Base-by-base conservation (phyloP, 192 early-diverging fungal genomes). In the Diversispora eburnea region DNA sequence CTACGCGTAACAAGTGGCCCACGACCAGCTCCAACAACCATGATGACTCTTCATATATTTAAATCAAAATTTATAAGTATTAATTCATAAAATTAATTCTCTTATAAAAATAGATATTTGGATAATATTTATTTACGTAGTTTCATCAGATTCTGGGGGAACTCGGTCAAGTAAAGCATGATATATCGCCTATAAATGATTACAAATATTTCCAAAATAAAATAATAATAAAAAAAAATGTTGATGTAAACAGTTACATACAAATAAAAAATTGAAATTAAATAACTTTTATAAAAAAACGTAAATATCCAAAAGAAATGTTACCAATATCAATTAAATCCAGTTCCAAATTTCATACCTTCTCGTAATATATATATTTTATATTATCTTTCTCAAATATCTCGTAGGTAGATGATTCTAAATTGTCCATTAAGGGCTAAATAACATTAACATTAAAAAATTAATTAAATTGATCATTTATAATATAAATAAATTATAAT, bases 11-110 rank as follows among this genome's bases (percentile, higher is more conserved):
- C 98, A 22, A 99, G 80, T 5, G 98, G 96, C 9, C 98, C 96
- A 67, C 96, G 90, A 0, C 96, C 98, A 15, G 96, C 98, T 4
- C 96, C 98, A 7, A 94, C 94, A 0, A 98, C 95, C 86, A 93
- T 91, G 49, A 99, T 84, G 19, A 94, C 87, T 5, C 86, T 91
- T 39, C 48, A 17, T 17, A 64, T 45, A 70, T 6, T 47, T 55
- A 68, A 7, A 76, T 70, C 8, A 75, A 69, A 19, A 56, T 33
- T 39, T 60, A 52, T 8, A 62, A 76, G 63, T 81, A 41, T n/a
- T 1, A 39, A 56, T 55, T n/a, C 6, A 43, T n/a, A 22, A 17
- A 45, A 47, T 42, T 42, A 8, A 70, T 56, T 17, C 0, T 22
- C 20, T 58, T 9, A 43, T 56, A 66, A 61, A n/a, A 54, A 33